Base-by-base conservation (phyloP, 768 basidiomycete genomes). In the Sporobolomyces pararoseus region DNA sequence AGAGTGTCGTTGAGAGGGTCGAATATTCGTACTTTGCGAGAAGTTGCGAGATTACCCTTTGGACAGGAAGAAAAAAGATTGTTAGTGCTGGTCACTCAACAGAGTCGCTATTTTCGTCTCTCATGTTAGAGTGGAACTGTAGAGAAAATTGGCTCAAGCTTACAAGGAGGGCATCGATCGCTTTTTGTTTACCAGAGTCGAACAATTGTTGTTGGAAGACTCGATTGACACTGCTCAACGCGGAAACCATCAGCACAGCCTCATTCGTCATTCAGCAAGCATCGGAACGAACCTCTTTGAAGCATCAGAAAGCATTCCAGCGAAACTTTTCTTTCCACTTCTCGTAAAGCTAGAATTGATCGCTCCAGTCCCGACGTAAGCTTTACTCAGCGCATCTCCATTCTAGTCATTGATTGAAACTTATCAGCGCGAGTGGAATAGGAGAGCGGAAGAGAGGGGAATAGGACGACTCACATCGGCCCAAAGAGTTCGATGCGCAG, bases 141-240 rank as follows among this genome's bases (percentile, higher is more conserved):
- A n/a, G n/a, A n/a, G n/a, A n/a, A n/a, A n/a, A n/a, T n/a, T n/a
- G n/a, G n/a, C n/a, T n/a, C n/a, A n/a, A n/a, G 79, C 86, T 51
- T 63, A 94, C 95, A 76, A 99, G 82, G 76, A 98, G 89, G 85
- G 92, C 89, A 78, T 99, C 96, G 69, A 98, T 98, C 0, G 94
- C 92, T 4, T 85, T 79, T 76, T 99, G 96, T 78, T 99, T 99
- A 44, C 85, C 86, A 78, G 90, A 90, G 78, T 99, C 96, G 76
- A 94, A 89, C 78, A 99, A 96, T 78, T 97, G 97, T 77, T 94
- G 96, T 77, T 97, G 95, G 77, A 97, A 99, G 44, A 94, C 94
- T 68, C 95, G 86, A n/a, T 72, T 69, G 21, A 76, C 77, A 34
- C 68, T 70, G 65, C 17, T 9, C 10, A 42, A 42, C 39, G n/a